phyloP scores from a whole-genome alignment of 2,329 filamentous ascomycete species.

The Penicillium occitanis region DNA sequence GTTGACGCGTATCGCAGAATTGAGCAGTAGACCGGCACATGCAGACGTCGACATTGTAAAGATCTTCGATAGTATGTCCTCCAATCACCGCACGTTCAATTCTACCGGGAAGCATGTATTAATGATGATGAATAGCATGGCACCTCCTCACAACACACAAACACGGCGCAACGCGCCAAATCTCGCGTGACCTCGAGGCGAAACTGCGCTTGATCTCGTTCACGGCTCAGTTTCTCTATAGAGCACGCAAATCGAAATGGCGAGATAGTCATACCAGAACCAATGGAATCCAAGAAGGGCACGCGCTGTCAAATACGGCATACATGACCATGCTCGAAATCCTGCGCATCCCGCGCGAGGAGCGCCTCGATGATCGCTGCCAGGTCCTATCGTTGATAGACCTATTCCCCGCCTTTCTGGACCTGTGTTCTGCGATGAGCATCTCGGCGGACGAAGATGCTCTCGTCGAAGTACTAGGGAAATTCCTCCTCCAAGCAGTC shows the following conservation, averaged over 20 bases:
- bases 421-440: constrained; percentile 37
- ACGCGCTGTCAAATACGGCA: background rate
- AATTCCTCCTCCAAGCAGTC: constrained; percentile 53
- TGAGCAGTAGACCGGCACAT: constrained; percentile 12
- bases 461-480: constrained; percentile 48
- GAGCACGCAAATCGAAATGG: constrained; percentile 29
- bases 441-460: constrained; percentile 14
- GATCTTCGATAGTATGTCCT: constrained; percentile 32
- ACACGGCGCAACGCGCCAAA: constrained; percentile 36
- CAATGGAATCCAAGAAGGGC: background rate
- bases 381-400: constrained; percentile 38
- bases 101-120: background rate
- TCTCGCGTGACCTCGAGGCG: constrained; percentile 45
- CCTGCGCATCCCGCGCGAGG: constrained; percentile 30
- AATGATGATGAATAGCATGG: constrained; percentile 38
- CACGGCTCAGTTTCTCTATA: constrained; percentile 45
- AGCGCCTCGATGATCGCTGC: constrained; percentile 23
- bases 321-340: constrained; percentile 24
- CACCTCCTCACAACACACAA: constrained; percentile 42
- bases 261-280: background rate
- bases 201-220: constrained; percentile 53
- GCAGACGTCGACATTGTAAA: constrained; percentile 27
- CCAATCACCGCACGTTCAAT: too few species aligned
- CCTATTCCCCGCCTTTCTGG: constrained; percentile 51
- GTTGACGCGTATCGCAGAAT: constrained; percentile 28